These are phyloP conservation scores for Phytopythium montanum DNA, from an alignment of 352 stramenopile genomes.

Conservation along the genomic window DNA sequence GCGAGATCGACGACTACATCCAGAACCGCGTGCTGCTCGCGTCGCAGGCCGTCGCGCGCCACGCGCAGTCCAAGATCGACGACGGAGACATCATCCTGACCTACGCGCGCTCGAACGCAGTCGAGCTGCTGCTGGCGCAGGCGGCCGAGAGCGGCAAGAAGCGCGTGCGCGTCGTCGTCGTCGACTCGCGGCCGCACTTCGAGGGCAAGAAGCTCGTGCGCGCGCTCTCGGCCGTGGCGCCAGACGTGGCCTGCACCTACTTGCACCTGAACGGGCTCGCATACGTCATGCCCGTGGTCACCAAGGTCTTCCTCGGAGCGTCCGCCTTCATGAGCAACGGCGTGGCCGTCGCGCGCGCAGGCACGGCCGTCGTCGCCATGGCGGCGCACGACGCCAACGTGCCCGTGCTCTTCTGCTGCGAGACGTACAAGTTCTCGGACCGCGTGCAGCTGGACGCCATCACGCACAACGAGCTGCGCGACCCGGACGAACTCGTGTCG, in stretches of 20 bases:
- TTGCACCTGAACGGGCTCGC: conserved; percentile 93
- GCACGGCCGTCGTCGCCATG: conserved; percentile 92
- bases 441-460: conserved; percentile 97
- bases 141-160: conserved; percentile 26
- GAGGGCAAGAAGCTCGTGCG: conserved; percentile 83
- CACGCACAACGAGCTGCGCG: conserved; percentile 96
- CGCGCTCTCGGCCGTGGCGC: conserved; percentile 36
- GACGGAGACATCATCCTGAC: conserved; percentile 94
- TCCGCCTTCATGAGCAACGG: conserved; percentile 96
- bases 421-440: conserved; percentile 98
- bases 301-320: conserved; percentile 94
- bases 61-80: conserved; percentile 85
- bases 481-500: conserved; percentile 88
- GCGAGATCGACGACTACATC: conserved; percentile 94
- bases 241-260: conserved; percentile 90
- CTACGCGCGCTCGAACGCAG: conserved; percentile 92
- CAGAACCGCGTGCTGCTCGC: conserved; percentile 93
- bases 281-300: conserved; percentile 96
- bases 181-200: conserved; percentile 89
- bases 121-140: conserved; percentile 82
- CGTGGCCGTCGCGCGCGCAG: conserved; percentile 87
- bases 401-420: conserved; percentile 96
- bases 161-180: conserved; percentile 91
- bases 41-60: conserved; percentile 86
- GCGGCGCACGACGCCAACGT: conserved; percentile 90